Evolutionary conservation across 352 stramenopile genomes (phyloP).

Genomic region (Lagenidium sp.): DNA sequence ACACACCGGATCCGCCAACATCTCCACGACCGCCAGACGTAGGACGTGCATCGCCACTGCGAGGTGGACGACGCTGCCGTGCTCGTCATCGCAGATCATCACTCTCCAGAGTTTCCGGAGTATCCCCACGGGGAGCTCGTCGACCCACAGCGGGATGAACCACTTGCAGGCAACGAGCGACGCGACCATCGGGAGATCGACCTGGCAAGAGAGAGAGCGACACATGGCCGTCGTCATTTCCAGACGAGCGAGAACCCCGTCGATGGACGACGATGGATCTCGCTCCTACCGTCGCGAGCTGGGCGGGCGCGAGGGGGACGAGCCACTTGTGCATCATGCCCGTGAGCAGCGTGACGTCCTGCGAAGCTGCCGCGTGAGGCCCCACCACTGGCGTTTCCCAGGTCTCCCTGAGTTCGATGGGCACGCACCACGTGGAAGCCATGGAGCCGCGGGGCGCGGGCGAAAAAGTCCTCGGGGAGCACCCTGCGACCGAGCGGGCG

Average conservation of each 20-base stretch:
- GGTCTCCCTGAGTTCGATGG: background rate
- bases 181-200: constrained; percentile 45
- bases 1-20: constrained; percentile 9
- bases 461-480: constrained; percentile 71
- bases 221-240: too few relatives aligned
- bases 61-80: constrained; percentile 51
- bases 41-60: constrained; percentile 52
- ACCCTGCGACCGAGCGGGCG: too few relatives aligned
- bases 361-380: too few relatives aligned
- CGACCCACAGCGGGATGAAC: constrained; percentile 69
- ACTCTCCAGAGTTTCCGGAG: constrained; percentile 49
- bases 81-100: constrained; percentile 40
- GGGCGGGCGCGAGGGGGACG: constrained; percentile 31
- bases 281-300: constrained; percentile 28
- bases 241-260: too few relatives aligned
- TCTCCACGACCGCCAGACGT: constrained; percentile 24
- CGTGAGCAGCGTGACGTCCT: constrained; percentile 54
- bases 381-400: too few relatives aligned
- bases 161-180: constrained; percentile 68
- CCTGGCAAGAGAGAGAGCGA: too few relatives aligned
- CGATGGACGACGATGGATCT: too few relatives aligned
- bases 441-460: constrained; percentile 49
- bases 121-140: constrained; percentile 32
- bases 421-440: constrained; percentile 61
- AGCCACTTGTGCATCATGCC: constrained; percentile 45